Evolutionary conservation across 805 yeast genomes (phyloP), one percentile per base, ranked within the genome.

Genomic region (Osmozyma mogii): DNA sequence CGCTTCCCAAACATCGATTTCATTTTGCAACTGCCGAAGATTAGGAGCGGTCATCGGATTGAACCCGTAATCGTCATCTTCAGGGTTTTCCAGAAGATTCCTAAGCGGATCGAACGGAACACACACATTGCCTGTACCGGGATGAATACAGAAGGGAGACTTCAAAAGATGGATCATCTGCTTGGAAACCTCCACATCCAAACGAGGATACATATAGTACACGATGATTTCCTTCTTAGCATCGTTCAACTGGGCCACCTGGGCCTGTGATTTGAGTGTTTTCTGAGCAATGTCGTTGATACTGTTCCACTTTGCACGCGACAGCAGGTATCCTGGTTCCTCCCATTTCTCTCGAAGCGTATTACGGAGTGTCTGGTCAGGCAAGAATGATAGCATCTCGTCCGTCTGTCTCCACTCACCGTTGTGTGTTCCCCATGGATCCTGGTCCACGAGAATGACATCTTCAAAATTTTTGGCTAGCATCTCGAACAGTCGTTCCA

Each of bases 101-200:
- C 58, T 49, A 4, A 38, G 32, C 1, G 78, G 76, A 43, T 73
- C 75, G 39, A 74, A 80, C 0, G 97, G 96, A 6, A 92, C 95
- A 72, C 97, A 92, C 3, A 92, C 83, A 45, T 84, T 81, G 6
- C 96, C 96, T 0, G 98, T 92, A 2, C 85, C 78, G 2, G 98
- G 98, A 54, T 92, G 98, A 24, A 92, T 78, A 61, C 97, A 89
- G 53, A 92, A 92, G 11, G 98, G 98, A 1, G 96, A 83, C 52
- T 92, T 92, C 45, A 92, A 70, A 57, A 92, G 76, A 63, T 92
- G 98, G 58, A 78, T 84, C 47, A 88, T 67, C 52, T 83, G 92
- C 42, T 79, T 72, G 6, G 97, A 82, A 20, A 92, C 98, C 54
- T 88, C 94, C 28, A 83, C 77, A 71, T 92, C 98, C 37, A 92